Base-by-base conservation (phyloP, 495 filamentous ascomycete species). In the Barbatosphaeria neglecta region DNA sequence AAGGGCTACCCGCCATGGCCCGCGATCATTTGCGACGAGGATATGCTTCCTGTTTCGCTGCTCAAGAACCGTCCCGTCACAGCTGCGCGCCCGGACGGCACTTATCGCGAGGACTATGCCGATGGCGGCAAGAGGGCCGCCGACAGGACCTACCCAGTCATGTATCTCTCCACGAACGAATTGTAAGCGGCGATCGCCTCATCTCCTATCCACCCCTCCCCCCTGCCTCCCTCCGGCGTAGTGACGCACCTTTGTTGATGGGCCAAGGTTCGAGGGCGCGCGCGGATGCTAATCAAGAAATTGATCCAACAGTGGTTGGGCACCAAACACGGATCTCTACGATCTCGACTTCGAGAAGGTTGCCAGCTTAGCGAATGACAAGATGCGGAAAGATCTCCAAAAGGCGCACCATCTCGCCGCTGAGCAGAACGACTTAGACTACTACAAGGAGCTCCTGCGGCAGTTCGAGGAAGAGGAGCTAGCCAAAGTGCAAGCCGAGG, bases 1-100 rank as follows among this genome's bases (percentile, higher is more conserved):
- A 90, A 87, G 70, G 89, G 89, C 45, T 88, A 84, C 66, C 87
- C 88, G 11, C 80, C 83, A 37, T 96, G 90, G 90, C 90, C 90
- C 3, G 78, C 85, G 37, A 83, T 96, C 63, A 78, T 96, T 49
- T 87, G 83, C 55, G 87, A 94, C 58, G 90, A 96, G 64, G 82
- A 84, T 49, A 95, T 96, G 77, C 77, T 96, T 9, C 89, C 89
- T 0, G 60, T 75, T 28, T 76, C 71, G 22, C 74, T 95, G 17
- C 61, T 90, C 46, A 77, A 69, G 45, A 74, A 74, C 25, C 78
- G 89, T 48, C 89, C 89, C 2, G 85, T 94, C 28, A 88, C 86
- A 8, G 86, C 90, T 23, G 76, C 75, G 51, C 80, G 85, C 37
- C 58, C 73, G 18, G 88, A 94, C 65, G 89, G 89, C 24, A 82